Evolutionary conservation across 768 basidiomycete species (phyloP), one percentile per base, ranked within the genome.

Genomic region (Suillus americanus): DNA sequence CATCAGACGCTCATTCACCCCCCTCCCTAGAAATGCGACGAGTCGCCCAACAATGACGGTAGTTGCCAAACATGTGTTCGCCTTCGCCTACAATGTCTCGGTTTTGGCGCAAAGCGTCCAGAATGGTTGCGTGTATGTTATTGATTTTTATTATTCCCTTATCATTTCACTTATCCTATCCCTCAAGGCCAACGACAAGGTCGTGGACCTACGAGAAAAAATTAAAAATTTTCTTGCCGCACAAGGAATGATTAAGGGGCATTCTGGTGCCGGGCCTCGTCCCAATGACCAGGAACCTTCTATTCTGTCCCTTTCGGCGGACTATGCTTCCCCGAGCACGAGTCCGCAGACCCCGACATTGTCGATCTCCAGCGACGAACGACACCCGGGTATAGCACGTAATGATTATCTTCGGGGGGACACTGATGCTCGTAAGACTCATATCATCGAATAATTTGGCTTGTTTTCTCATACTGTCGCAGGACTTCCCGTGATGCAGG

Each of bases 211-310:
- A 46, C 83, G 91, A 62, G 90, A 91, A 69, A 90, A 87, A 78
- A 93, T 92, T 72, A 94, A 93, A 78, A 77, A 79, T 1, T 91
- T 91, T 71, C 82, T 94, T 28, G 90, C 90, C 0, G 85, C 90
- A 0, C 90, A 93, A 74, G 92, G 92, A 56, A 91, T 93, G 90
- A 93, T 94, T 77, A 94, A 94, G 77, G 92, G 92, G 35, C 91
- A 93, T 70, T 89, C 92, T 23, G 89, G 89, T 63, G 79, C 88
- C 33, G 88, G 85, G 2, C 82, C 89, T 23, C 86, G 88, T 51
- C 76, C 80, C 25, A 71, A 80, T 41, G 88, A 88, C 2, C 83
- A 83, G 20, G 87, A 86, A 40, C 83, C 81, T 16, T 83, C 82
- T 53, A 80, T 88, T 63, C 80, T 91, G 3, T 25, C 66, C 75